phyloP scores from a whole-genome alignment of 2,329 filamentous ascomycete genomes.

The Pezicula rhizophila region DNA sequence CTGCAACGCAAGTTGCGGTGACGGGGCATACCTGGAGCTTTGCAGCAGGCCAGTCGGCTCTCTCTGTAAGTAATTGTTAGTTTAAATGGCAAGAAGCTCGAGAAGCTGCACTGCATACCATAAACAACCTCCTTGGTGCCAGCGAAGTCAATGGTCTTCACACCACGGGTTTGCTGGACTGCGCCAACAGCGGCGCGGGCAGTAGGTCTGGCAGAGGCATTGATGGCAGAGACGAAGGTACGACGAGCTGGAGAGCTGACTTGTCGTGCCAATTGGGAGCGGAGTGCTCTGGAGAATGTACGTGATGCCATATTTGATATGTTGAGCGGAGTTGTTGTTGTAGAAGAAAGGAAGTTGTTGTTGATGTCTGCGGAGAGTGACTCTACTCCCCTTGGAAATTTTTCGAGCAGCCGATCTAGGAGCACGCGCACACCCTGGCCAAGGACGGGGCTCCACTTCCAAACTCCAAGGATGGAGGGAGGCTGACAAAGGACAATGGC shows the following conservation, averaged over 20 bases:
- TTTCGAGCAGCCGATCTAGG: constrained; percentile 1
- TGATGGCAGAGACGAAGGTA: constrained; percentile 55
- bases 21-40: constrained; percentile 72
- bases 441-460: not conserved
- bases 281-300: constrained; percentile 63
- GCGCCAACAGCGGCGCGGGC: constrained; percentile 40
- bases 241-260: constrained; percentile 55
- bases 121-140: constrained; percentile 92
- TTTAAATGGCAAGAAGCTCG: constrained; percentile 4
- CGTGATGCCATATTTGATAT: constrained; percentile 66
- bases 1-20: constrained; percentile 7
- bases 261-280: constrained; percentile 58
- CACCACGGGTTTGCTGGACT: constrained; percentile 62
- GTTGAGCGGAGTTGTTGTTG: constrained; percentile 18
- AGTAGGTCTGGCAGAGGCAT: constrained; percentile 46
- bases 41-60: constrained; percentile 96
- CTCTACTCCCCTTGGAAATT: constrained; percentile 1
- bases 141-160: constrained; percentile 99
- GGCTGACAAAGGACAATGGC: no score
- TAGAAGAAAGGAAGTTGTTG: constrained; percentile 8
- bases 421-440: not conserved
- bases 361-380: constrained; percentile 10
- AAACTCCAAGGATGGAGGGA: no score
- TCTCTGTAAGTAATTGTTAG: constrained; percentile 55
- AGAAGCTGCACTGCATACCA: constrained; percentile 48